Evolutionary conservation across 2,329 filamentous ascomycete genomes (phyloP), one percentile per base, ranked within the genome.

Genomic region (Microsporum ferrugineum): DNA sequence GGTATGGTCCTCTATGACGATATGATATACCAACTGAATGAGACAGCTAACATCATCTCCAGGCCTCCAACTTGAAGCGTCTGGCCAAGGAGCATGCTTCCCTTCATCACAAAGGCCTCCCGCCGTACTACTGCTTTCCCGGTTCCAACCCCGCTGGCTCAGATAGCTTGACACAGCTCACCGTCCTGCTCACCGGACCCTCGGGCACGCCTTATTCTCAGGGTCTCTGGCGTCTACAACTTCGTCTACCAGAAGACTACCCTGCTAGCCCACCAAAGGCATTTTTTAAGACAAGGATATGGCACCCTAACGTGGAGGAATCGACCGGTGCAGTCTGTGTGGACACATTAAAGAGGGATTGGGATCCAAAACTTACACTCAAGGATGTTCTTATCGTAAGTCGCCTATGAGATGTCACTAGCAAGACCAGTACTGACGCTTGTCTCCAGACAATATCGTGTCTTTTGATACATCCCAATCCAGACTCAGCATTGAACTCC

Each of bases 271-370:
- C 71, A 58, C 77, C 73, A 55, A 85, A 82, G 45, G 84, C 83
- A 1, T 77, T 78, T 36, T 86, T 86, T 68, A 78, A 77, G 60
- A 86, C 83, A 2, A 76, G 79, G 4, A 81, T 86, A 64, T 86
- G 82, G 78, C 84, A 86, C 65, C 84, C 84, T 0, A 86, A 86
- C 66, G 80, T 86, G 57, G 83, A 86, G 64, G 81, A 84, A 59
- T 73, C 76, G n/a, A 82, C 80, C 0, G 84, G 84, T 3, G 80
- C 79, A 0, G 82, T 86, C 2, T 86, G 84, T 63, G 81, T 86
- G 2, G 84, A 86, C 72, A 86, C 84, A 1, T 68, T 86, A 51
- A 86, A 86, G 72, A 76, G 82, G 55, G 84, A 85, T 66, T 86
- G 84, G 84, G 78, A 81, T 61, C 73, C 77, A 12, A 79, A 75